phyloP scores from a whole-genome alignment of 2,329 filamentous ascomycete species.

The Colletotrichum ledebouriae region DNA sequence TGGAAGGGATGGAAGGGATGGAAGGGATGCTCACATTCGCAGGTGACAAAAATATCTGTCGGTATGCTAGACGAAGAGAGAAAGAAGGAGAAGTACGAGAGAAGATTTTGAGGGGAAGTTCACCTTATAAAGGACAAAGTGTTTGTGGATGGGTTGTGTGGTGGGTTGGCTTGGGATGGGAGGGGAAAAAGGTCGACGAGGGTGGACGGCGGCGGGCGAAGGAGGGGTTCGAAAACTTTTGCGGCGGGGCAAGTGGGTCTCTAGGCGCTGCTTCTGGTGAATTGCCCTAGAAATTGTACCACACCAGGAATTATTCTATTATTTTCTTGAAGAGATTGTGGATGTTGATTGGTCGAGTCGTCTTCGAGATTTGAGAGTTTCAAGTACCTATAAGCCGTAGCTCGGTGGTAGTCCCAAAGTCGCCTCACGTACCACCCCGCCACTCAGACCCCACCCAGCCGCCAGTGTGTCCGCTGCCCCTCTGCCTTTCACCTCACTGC shows the following conservation, averaged over 20 bases:
- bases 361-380: background rate
- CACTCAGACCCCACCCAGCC: constrained; percentile 25
- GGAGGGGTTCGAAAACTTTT: constrained; percentile 35
- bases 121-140: constrained; percentile 15
- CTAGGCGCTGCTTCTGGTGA: constrained; percentile 14
- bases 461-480: background rate
- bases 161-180: background rate
- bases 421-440: constrained; percentile 26
- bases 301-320: constrained; percentile 28
- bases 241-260: constrained; percentile 21
- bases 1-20: background rate
- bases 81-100: constrained; percentile 16
- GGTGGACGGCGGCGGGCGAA: constrained; percentile 7
- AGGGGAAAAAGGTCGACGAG: constrained; percentile 16
- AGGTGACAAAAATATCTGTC: constrained; percentile 5
- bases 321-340: background rate
- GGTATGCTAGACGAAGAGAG: constrained; percentile 26
- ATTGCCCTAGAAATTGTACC: constrained; percentile 34
- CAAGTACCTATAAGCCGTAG: constrained; percentile 6
- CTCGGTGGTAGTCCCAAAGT: background rate
- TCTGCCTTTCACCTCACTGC: constrained; percentile 3
- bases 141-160: background rate
- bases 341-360: constrained; percentile 11
- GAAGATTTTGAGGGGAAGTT: constrained; percentile 3
- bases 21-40: constrained; percentile 17